These are phyloP conservation scores for Rusavskia elegans DNA, from an alignment of 495 filamentous ascomycete genomes.

Conservation along the genomic window DNA sequence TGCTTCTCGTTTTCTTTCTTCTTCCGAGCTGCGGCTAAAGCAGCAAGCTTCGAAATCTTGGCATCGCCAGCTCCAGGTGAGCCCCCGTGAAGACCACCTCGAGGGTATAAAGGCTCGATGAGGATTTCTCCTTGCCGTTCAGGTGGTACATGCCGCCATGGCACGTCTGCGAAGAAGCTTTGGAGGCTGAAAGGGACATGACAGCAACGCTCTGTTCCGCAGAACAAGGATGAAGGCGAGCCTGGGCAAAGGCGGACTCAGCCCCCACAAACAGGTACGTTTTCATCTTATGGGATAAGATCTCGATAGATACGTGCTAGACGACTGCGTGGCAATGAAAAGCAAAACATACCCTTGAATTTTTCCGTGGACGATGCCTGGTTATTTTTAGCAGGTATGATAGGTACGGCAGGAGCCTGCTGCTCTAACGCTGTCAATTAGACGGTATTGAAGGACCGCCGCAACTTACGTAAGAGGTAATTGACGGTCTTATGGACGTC, in stretches of 20 bases:
- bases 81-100: slow-evolving; percentile 59
- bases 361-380: neutral
- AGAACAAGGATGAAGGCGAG: neutral
- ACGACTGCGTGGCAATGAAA: neutral
- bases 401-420: neutral
- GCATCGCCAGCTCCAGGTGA: slow-evolving; percentile 33
- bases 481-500: slow-evolving; percentile 71
- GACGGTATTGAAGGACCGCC: neutral
- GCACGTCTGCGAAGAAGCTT: slow-evolving; percentile 67
- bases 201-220: neutral
- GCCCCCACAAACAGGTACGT: neutral
- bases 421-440: neutral
- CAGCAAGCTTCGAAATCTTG: slow-evolving; percentile 81
- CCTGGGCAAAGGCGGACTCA: neutral
- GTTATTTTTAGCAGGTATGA: neutral
- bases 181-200: slow-evolving; percentile 16
- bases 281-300: too few species aligned
- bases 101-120: slow-evolving; percentile 42
- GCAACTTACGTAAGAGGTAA: slow-evolving; percentile 51
- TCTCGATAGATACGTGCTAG: too few species aligned
- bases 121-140: slow-evolving; percentile 52
- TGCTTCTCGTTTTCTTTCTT: slow-evolving; percentile 55
- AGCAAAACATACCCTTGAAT: neutral
- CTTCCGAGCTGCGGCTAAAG: slow-evolving; percentile 75
- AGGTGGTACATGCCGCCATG: slow-evolving; percentile 67